Conservation (phyloP, 306 rosid genomes). For the Comarum palustre region DNA sequence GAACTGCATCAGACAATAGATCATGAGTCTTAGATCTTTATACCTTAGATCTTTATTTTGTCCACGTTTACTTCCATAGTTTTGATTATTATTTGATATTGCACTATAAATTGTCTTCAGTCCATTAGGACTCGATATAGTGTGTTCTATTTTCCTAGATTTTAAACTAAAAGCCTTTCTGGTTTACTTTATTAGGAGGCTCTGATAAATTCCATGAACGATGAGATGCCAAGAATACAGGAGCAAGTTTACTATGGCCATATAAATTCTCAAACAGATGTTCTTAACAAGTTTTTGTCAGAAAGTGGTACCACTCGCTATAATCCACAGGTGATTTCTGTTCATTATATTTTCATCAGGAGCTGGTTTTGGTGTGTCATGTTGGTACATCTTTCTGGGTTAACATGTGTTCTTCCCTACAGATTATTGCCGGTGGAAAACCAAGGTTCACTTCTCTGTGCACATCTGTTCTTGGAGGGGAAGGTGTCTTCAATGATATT, state of each 20-base stretch:
- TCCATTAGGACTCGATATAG: not conserved
- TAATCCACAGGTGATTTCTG: conserved; percentile 72
- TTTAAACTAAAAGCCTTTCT: conserved; percentile 18
- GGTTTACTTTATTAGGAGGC: conserved; percentile 63
- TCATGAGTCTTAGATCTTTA: not conserved
- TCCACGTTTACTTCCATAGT: not conserved
- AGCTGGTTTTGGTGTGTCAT: not conserved
- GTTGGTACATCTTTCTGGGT: conserved; percentile 10
- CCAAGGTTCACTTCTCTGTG: conserved; percentile 70
- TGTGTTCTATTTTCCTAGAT: not conserved
- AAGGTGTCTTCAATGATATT: conserved; percentile 48
- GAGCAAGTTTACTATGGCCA: conserved; percentile 96
- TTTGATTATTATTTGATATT: not conserved
- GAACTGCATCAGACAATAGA: conserved; percentile 1
- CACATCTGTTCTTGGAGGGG: conserved; percentile 50
- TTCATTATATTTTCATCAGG: conserved; percentile 2
- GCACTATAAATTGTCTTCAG: not conserved
- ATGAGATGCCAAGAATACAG: conserved; percentile 88
- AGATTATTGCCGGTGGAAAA: conserved; percentile 79
- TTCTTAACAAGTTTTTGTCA: conserved; percentile 68
- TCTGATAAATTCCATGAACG: conserved; percentile 75
- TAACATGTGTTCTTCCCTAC: conserved; percentile 22
- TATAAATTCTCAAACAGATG: conserved; percentile 75
- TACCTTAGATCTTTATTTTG: not conserved
- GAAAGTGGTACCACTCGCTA: conserved; percentile 89